Base-by-base conservation (phyloP, 2,329 filamentous ascomycete genomes). In the Cladobotryum mycophilum region DNA sequence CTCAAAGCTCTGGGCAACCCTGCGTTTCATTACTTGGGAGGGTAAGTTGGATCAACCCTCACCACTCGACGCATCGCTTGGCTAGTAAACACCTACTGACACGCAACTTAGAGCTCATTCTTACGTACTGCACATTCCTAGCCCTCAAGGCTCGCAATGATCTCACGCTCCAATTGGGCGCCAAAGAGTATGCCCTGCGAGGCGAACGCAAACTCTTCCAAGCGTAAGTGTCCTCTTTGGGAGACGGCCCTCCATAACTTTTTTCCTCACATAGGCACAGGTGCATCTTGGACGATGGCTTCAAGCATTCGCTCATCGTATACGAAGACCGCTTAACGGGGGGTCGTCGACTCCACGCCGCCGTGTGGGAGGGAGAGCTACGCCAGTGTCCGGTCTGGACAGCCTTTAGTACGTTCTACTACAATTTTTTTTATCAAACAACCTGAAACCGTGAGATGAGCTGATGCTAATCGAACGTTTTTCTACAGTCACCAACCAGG, bases 21-120 rank as follows among this genome's bases (percentile, higher is more conserved):
- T 84, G 5, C 76, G 70, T 52, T 84, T 84, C 53, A 64, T 76
- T 50, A 82, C 78, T 1, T 84, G 78, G 78, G 81, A 84, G 70
- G 78, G 80, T 80, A 58, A 51, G 70, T 44, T 38, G 6, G 9
- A 8, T 7, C 33, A 18, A 5, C 6, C 13, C 12, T 20, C 4
- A 5, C 35, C 9, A 12, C 5, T n/a, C 4, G 20, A 42, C 6
- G 17, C 1, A 36, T 13, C 18, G 12, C 7, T 14, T 42, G n/a
- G 2, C 9, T 14, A 18, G 15, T 18, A 8, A 14, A 18, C n/a
- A n/a, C n/a, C n/a, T 15, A 41, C 40, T 35, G n/a, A 13, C 45
- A 38, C 13, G 17, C 11, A 15, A 9, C 34, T 33, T 47, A 83
- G 81, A 82, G 61, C 72, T 84, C 65, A 76, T 81, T 2, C 69